Evolutionary conservation across 495 filamentous ascomycete species (phyloP), one percentile per base, ranked within the genome.

Genomic region (Hamigera avellanea): DNA sequence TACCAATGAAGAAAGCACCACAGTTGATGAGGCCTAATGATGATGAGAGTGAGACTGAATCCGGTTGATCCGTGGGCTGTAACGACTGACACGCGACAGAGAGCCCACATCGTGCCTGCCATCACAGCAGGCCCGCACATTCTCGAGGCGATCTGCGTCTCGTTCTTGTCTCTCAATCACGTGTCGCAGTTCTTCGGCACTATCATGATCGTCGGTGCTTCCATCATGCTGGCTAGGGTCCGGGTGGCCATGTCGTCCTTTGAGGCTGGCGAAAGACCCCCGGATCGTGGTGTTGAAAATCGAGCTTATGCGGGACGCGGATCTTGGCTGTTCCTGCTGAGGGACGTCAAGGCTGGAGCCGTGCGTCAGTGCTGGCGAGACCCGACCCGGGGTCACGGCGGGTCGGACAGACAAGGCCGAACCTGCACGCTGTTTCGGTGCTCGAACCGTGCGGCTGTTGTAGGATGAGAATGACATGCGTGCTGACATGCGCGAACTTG

Each of bases 51-150:
- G 59, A n/a, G 54, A 57, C 40, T 61, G 57, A 21, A 45, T 57
- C 16, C 62, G 62, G 37, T 65, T 58, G 19, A 54, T 49, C 18
- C 53, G 48, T 3, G 64, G 62, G 45, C 64, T 68, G 29, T 57
- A 66, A 14, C 57, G 56, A 34, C 64, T 66, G 13, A 49, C 64
- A 33, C 67, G 56, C 8, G 62, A 57, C 10, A 73, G 57, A 19
- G 67, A 68, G 33, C 67, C 54, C 28, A 73, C 69, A 40, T 70
- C 64, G 37, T 70, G 66, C 19, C 84, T 88, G 44, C 86, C 91
- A 75, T 95, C 91, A 59, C 91, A 98, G 63, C 91, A 98, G 36
- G 87, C 88, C 53, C 91, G 71, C 33, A 98, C 91, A 52, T 98
- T 95, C 63, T 95, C 93, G 45, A 98, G 67, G 39, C 78, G 66